These are phyloP conservation scores for Russula sp. DNA, from an alignment of 768 basidiomycete species.

Conservation along the genomic window DNA sequence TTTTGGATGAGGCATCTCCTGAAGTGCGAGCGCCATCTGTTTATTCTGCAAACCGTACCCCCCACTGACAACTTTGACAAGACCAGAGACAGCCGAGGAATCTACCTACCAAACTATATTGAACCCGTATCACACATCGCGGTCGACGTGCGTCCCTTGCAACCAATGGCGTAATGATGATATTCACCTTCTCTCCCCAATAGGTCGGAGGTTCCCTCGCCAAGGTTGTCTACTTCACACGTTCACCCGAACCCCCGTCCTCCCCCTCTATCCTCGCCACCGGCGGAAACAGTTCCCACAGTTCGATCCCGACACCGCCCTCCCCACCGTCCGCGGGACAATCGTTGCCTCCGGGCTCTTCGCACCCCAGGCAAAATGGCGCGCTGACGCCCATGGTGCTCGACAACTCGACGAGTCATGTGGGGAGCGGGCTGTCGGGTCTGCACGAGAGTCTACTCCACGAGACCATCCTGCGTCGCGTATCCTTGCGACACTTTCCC, in stretches of 20 bases:
- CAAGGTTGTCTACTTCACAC: slow-evolving; percentile 98
- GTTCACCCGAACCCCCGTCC: slow-evolving; percentile 79
- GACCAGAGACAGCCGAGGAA: slow-evolving; percentile 92
- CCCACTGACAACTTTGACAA: slow-evolving; percentile 29
- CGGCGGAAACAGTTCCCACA: slow-evolving; percentile 45
- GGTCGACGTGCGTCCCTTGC: slow-evolving; percentile 70
- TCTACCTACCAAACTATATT: slow-evolving; percentile 96
- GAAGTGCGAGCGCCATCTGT: slow-evolving; percentile 51
- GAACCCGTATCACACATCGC: slow-evolving; percentile 98
- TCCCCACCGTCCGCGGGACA: slow-evolving; percentile 31
- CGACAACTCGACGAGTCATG: slow-evolving; percentile 27
- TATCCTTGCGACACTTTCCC: slow-evolving; percentile 76
- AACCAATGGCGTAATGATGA: slow-evolving; percentile 5
- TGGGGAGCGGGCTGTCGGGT: slow-evolving; percentile 34
- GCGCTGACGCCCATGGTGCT: slow-evolving; percentile 81
- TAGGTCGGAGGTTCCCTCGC: slow-evolving; percentile 97
- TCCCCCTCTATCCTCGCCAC: slow-evolving; percentile 67
- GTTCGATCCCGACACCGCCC: slow-evolving; percentile 39
- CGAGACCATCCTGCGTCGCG: slow-evolving; percentile 61
- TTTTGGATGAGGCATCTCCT: slow-evolving; percentile 89
- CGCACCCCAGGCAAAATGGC: slow-evolving; percentile 48
- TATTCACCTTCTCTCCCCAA: slow-evolving; percentile 13
- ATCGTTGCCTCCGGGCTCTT: slow-evolving; percentile 31
- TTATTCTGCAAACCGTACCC: slow-evolving; percentile 10
- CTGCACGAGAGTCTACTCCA: slow-evolving; percentile 45